phyloP scores from a whole-genome alignment of 306 rosid species.

The Castanea sativa region DNA sequence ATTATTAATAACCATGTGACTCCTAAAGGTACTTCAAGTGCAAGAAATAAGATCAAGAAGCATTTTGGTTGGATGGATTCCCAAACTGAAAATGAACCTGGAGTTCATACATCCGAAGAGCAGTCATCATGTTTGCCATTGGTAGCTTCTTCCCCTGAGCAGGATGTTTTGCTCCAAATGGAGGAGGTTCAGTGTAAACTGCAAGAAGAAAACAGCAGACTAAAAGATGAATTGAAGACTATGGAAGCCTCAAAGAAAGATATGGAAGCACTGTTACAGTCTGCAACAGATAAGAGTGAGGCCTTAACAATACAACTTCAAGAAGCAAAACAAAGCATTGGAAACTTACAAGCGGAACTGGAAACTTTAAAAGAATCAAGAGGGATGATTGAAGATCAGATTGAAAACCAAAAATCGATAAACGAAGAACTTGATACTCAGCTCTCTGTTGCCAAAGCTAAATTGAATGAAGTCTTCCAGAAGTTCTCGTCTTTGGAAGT shows the following conservation, averaged over 20 bases:
- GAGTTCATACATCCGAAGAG: conserved; percentile 18
- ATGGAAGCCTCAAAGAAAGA: conserved; percentile 42
- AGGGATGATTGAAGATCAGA: conserved; percentile 45
- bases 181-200: conserved; percentile 27
- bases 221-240: conserved; percentile 54
- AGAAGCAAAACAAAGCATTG: conserved; percentile 56
- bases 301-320: conserved; percentile 49
- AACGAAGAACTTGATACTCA: conserved; percentile 75
- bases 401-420: conserved; percentile 48
- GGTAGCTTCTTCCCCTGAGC: conserved; percentile 36
- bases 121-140: conserved; percentile 31
- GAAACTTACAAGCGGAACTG: conserved; percentile 52
- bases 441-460: conserved; percentile 49
- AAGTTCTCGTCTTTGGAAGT: conserved; percentile 71
- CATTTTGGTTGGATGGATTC: conserved; percentile 42
- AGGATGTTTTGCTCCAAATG: conserved; percentile 17
- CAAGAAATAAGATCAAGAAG: conserved; percentile 64
- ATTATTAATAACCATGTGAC: conserved; percentile 49
- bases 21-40: conserved; percentile 43
- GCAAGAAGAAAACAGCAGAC: conserved; percentile 46
- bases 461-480: conserved; percentile 52
- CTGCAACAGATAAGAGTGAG: conserved; percentile 38
- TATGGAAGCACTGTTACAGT: conserved; percentile 43
- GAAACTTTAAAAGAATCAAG: conserved; percentile 45
- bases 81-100: conserved; percentile 24